Evolutionary conservation across 169 alveolate genomes (phyloP).

Genomic region (Plasmodium gonderi): DNA sequence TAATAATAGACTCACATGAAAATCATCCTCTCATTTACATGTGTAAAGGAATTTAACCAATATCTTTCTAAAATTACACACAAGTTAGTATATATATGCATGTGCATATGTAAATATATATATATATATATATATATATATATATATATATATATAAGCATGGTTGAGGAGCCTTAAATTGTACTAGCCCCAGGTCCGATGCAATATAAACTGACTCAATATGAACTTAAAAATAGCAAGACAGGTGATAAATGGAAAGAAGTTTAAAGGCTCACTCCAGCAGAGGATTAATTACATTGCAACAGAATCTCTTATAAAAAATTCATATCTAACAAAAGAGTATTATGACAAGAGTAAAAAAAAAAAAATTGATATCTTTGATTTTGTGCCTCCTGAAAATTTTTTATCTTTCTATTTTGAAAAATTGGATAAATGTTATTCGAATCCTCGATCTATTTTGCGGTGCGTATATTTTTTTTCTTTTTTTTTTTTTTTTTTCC

Average conservation of each 20-base stretch:
- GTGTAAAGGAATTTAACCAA: no score
- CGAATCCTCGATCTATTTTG: conserved; percentile 86
- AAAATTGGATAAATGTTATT: conserved; percentile 79
- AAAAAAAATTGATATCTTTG: conserved; percentile 76
- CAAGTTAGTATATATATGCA: no score
- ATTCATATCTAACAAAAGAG: conserved; percentile 62
- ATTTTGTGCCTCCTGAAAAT: conserved; percentile 86
- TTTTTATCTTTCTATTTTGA: conserved; percentile 80
- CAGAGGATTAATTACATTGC: conserved; percentile 17
- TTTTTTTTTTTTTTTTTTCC: neutral
- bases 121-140: no score
- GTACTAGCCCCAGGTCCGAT: no score
- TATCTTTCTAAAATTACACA: no score
- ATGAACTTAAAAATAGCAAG: neutral
- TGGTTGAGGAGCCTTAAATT: no score
- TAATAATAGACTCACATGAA: no score
- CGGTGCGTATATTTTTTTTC: conserved; percentile 63
- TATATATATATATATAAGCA: no score
- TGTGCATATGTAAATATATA: no score
- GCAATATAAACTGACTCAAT: neutral
- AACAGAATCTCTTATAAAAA: conserved; percentile 56
- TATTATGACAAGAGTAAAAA: conserved; percentile 38
- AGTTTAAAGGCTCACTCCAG: neutral
- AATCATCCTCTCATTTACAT: no score
- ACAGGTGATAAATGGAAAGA: no score